Evolutionary conservation across 768 basidiomycete genomes (phyloP), one percentile per base, ranked within the genome.

Genomic region (Boletus subparvulus): DNA sequence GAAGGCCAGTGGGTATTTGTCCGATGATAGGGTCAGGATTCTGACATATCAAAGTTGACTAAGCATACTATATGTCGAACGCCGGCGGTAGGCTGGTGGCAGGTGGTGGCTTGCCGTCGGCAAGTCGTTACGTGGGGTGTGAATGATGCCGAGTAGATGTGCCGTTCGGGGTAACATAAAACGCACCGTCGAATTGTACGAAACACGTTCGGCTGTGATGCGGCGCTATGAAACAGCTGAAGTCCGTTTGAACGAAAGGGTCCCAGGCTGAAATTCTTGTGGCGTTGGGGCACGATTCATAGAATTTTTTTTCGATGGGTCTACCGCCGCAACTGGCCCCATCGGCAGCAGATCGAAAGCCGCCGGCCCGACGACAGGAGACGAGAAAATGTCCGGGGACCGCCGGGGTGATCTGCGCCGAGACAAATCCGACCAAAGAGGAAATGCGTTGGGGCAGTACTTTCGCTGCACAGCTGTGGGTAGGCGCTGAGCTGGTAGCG

Each of bases 1-100:
- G 74, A 90, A 92, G 86, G 90, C 85, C 35, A 32, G 82, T 78
- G 13, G 28, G 43, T 40, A 6, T 47, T 59, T 37, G 35, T 40
- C 11, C 1, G 4, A 9, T 44, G n/a, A 47, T 50, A 16, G 48
- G 26, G 47, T 55, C 4, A 50, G 36, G 5, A 14, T 19, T 35
- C 21, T 21, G 21, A 21, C 21, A 21, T 21, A 21, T 21, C 21
- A 21, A 21, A 21, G 21, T 21, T 77, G 94, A 97, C 81, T 97
- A 87, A 81, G 57, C 61, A 41, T 28, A 3, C 6, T 28, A 28
- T 28, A 6, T 3, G 26, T 28, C 6, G 26, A 28, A 28, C 26
- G 26, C 61, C 56, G 61, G 69, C 67, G 65, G 69, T 57, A 54
- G 50, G 46, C 39, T 53, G 30, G 44, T 35, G 33, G 52, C 50